Evolutionary conservation across 768 basidiomycete species (phyloP), one percentile per base, ranked within the genome.

Genomic region (Suillus sp.): DNA sequence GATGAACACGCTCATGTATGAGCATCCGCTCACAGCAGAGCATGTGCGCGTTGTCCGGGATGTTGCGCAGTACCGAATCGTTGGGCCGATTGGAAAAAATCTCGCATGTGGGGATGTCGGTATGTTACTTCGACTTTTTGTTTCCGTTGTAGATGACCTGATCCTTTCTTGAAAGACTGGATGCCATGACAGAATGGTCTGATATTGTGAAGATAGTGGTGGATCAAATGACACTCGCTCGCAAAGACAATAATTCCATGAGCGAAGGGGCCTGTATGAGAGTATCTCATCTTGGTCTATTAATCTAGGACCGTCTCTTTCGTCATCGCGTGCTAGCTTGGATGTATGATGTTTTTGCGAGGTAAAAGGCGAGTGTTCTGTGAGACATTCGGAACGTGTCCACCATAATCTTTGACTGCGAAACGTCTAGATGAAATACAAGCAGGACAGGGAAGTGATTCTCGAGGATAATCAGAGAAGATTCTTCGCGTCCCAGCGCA

Each of bases 1-100:
- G 0, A 99, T 99, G 96, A 99, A 99, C 75, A 99, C 97, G 3
- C 80, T 93, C 67, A 99, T 99, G 96, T 99, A 93, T 71, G 87
- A 92, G 64, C 96, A 99, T 72, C 95, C 95, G 22, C 81, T 99
- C 50, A 98, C 96, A 0, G 84, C 86, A 1, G 85, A 91, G 66
- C 97, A 99, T 71, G 76, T 99, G 48, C 83, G 86, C 27, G 71
- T 91, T 43, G 83, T 96, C 6, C 81, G 80, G 32, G 91, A 95
- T 1, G 83, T 91, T 45, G 82, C 98, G 11, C 81, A 84, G 14
- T 99, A 99, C 71, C 78, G 84, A 27, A 83, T 99, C 18, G 81
- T 91, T 7, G 96, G 96, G 0, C 96, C 96, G 0, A 90, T 96
- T 30, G 91, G 91, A 0, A 98, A 98, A 73, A 79, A 70, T 20